A percentile compares a stretch with the other conserved stretches of the same genome.
phyloP scores from a whole-genome alignment of 805 yeast species.

The Jamesozyma jinghongensis region DNA sequence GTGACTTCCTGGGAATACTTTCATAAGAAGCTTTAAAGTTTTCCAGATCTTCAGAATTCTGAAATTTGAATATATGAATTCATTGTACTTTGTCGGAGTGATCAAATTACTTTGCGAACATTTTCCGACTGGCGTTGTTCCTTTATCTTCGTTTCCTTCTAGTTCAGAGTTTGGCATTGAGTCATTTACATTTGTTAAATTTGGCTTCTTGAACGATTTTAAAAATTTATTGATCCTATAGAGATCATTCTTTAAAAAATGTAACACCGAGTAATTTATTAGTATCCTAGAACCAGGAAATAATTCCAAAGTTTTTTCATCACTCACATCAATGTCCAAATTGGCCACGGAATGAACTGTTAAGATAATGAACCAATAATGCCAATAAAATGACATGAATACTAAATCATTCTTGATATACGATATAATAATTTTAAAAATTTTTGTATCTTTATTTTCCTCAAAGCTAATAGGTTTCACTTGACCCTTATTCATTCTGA shows the following conservation, averaged over 20 bases:
- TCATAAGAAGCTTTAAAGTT: slow-evolving; percentile 15
- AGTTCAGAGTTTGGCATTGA: slow-evolving; percentile 4
- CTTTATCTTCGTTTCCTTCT: slow-evolving; percentile 3
- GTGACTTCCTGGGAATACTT: slow-evolving; percentile 8
- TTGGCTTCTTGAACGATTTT: slow-evolving; percentile 6
- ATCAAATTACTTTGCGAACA: slow-evolving; percentile 4
- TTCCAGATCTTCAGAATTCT: slow-evolving; percentile 19
- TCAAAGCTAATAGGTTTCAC: not conserved
- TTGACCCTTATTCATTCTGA: not conserved
- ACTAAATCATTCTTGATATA: slow-evolving; percentile 23
- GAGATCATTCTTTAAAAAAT: slow-evolving; percentile 17
- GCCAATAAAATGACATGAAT: slow-evolving; percentile 26
- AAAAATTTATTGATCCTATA: slow-evolving; percentile 6
- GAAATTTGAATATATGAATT: not conserved
- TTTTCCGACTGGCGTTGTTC: slow-evolving; percentile 6
- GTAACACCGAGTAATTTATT: slow-evolving; percentile 11
- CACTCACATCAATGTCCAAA: not conserved
- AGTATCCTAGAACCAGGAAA: slow-evolving; percentile 18
- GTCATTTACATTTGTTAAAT: slow-evolving; percentile 1
- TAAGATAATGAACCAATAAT: slow-evolving; percentile 26
- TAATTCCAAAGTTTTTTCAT: not conserved
- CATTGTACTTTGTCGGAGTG: not conserved
- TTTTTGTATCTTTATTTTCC: slow-evolving; percentile 12
- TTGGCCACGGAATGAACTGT: slow-evolving; percentile 2
- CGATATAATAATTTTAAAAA: slow-evolving; percentile 24